phyloP scores from a whole-genome alignment of 2,329 filamentous ascomycete genomes.

The Lecanosticta acicola region DNA sequence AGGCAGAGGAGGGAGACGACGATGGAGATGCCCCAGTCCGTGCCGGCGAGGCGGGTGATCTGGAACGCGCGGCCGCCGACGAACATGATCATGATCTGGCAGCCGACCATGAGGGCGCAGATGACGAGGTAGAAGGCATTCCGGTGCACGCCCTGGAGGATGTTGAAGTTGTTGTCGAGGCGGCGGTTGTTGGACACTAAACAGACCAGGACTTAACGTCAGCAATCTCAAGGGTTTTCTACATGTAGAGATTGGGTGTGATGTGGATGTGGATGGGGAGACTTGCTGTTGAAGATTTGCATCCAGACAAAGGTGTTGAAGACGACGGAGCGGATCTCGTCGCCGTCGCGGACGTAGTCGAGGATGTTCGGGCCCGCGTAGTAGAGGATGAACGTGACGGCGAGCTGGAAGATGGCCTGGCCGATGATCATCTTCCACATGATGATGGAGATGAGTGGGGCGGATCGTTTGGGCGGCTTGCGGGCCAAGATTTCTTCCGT shows the following conservation, averaged over 20 bases:
- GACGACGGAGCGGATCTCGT: slow-evolving; percentile 69
- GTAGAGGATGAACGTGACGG: slow-evolving; percentile 72
- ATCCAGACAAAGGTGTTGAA: slow-evolving; percentile 99
- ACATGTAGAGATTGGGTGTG: not conserved
- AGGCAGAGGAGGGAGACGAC: slow-evolving; percentile 76
- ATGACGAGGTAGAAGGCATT: slow-evolving; percentile 89
- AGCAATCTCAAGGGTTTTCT: too few relatives aligned
- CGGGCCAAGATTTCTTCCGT: slow-evolving; percentile 73
- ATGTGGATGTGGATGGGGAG: not conserved
- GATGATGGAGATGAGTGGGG: slow-evolving; percentile 71
- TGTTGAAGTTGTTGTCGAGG: slow-evolving; percentile 90
- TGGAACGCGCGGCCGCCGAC: slow-evolving; percentile 70
- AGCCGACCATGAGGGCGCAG: slow-evolving; percentile 78
- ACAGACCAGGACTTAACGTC: too few relatives aligned
- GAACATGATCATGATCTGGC: slow-evolving; percentile 84
- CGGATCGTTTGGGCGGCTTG: slow-evolving; percentile 68
- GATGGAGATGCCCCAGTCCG: slow-evolving; percentile 82
- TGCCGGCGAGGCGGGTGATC: slow-evolving; percentile 60
- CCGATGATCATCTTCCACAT: slow-evolving; percentile 99
- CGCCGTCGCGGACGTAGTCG: slow-evolving; percentile 43
- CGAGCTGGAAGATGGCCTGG: slow-evolving; percentile 82
- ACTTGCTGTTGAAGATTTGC: slow-evolving; percentile 81
- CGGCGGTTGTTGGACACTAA: slow-evolving; percentile 83
- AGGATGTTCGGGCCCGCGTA: slow-evolving; percentile 63
- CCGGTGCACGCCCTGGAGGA: slow-evolving; percentile 77